These are phyloP conservation scores for Erodium texanum DNA, from an alignment of 441 rosid genomes.

Conservation along the genomic window DNA sequence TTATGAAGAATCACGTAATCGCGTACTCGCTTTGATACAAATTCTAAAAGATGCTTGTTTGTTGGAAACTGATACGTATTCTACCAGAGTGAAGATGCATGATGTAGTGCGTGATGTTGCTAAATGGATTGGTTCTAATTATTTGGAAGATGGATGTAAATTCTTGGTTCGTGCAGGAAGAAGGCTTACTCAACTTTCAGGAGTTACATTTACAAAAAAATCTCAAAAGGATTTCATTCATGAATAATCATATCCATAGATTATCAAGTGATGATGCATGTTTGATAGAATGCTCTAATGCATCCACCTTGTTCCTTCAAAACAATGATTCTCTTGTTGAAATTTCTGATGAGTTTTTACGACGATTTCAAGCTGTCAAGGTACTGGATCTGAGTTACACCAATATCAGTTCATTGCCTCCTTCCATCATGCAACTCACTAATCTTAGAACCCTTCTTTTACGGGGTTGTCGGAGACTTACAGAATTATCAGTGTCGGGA, in stretches of 20 bases:
- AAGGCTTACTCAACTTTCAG: slow-evolving; percentile 23
- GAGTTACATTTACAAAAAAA: slow-evolving; percentile 11
- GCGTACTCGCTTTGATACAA: slow-evolving; percentile 29
- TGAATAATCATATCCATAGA: slow-evolving; percentile 21
- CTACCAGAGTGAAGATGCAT: slow-evolving; percentile 32
- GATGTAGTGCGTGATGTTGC: slow-evolving; percentile 35
- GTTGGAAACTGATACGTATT: slow-evolving; percentile 22
- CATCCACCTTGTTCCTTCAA: slow-evolving; percentile 21
- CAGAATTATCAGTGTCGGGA: background rate
- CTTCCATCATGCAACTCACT: background rate
- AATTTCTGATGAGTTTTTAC: slow-evolving; percentile 6
- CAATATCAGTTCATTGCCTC: background rate
- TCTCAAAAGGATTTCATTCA: slow-evolving; percentile 25
- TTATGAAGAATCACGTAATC: slow-evolving; percentile 16
- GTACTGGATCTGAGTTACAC: background rate
- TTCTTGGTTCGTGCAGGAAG: slow-evolving; percentile 27
- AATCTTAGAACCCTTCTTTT: background rate
- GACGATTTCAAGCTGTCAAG: background rate
- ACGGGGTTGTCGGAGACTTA: background rate
- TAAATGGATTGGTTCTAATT: slow-evolving; percentile 26
- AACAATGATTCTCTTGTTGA: slow-evolving; percentile 21
- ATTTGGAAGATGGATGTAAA: slow-evolving; percentile 19
- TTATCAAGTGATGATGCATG: background rate
- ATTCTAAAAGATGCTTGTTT: slow-evolving; percentile 30
- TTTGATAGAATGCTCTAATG: slow-evolving; percentile 8